These are phyloP conservation scores for Boletus tylopilopsis DNA, from an alignment of 768 basidiomycete genomes.

Conservation along the genomic window DNA sequence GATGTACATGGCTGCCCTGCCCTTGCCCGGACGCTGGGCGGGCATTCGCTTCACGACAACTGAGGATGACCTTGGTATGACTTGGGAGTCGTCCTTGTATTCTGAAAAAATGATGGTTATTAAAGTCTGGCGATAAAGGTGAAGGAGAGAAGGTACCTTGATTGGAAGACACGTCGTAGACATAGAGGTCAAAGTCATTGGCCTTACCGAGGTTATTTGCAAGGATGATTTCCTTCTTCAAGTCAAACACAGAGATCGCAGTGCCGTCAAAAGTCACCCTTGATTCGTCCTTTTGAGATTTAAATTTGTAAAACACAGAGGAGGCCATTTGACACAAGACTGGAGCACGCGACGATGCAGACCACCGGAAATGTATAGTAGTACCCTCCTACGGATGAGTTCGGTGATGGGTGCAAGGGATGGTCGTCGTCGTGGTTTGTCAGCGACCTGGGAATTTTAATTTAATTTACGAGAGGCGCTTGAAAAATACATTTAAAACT, in stretches of 20 bases:
- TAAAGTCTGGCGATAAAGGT: background rate
- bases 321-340: conserved; percentile 64
- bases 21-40: conserved; percentile 74
- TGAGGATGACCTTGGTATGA: conserved; percentile 93
- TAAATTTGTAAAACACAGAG: conserved; percentile 98
- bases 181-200: conserved; percentile 91
- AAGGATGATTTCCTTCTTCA: conserved; percentile 97
- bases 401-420: background rate
- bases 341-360: conserved; percentile 14
- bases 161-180: conserved; percentile 80
- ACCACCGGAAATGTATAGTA: conserved; percentile 23
- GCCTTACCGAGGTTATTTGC: conserved; percentile 95
- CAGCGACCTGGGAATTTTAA: conserved; percentile 2
- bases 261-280: conserved; percentile 97
- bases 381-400: conserved; percentile 17
- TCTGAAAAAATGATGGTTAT: conserved; percentile 43
- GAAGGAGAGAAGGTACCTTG: conserved; percentile 62
- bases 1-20: conserved; percentile 76
- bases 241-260: conserved; percentile 97
- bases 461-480: conserved; percentile 20
- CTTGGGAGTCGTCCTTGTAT: conserved; percentile 84
- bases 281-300: conserved; percentile 90
- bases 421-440: conserved; percentile 18
- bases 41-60: conserved; percentile 91
- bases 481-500: conserved; percentile 2